These are phyloP conservation scores for Cardamine resedifolia DNA, from an alignment of 345 rosid species.

Conservation along the genomic window DNA sequence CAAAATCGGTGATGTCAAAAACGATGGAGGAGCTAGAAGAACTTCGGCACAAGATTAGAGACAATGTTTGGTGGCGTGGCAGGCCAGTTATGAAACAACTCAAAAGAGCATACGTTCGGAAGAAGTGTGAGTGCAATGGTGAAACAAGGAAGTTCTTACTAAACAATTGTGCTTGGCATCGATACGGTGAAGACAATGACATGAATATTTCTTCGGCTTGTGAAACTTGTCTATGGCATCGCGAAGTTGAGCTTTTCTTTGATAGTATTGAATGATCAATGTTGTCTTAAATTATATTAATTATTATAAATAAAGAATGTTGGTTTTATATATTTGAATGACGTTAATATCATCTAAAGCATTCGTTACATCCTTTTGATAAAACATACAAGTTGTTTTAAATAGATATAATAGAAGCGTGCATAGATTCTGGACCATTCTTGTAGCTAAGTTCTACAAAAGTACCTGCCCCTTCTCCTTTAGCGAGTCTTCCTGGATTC, in stretches of 20 bases:
- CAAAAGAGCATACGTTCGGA: neutral
- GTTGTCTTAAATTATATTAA: neutral
- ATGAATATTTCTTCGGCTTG: slow-evolving; percentile 18
- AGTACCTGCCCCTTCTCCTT: slow-evolving; percentile 89
- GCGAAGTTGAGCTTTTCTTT: slow-evolving; percentile 1
- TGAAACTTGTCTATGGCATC: slow-evolving; percentile 19
- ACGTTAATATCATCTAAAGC: neutral
- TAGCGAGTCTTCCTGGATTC: slow-evolving; percentile 85
- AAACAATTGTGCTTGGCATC: too few relatives aligned
- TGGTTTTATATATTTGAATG: neutral
- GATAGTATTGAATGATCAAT: neutral
- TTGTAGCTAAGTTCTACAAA: slow-evolving; percentile 68
- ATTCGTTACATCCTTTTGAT: neutral
- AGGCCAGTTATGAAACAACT: neutral
- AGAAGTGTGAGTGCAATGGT: slow-evolving; percentile 23
- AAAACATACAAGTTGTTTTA: slow-evolving; percentile 26
- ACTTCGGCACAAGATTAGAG: neutral
- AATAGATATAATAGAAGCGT: slow-evolving; percentile 67
- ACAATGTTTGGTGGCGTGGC: neutral
- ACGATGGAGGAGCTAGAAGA: slow-evolving; percentile 2
- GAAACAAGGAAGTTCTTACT: slow-evolving; percentile 4
- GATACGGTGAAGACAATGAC: neutral
- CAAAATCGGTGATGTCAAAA: slow-evolving; percentile 7
- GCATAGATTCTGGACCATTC: slow-evolving; percentile 56
- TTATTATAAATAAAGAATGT: neutral